A percentile compares a stretch with the other conserved stretches of the same genome.
Evolutionary conservation across 352 stramenopile genomes (phyloP).

Genomic region (Pythium plurisporium): DNA sequence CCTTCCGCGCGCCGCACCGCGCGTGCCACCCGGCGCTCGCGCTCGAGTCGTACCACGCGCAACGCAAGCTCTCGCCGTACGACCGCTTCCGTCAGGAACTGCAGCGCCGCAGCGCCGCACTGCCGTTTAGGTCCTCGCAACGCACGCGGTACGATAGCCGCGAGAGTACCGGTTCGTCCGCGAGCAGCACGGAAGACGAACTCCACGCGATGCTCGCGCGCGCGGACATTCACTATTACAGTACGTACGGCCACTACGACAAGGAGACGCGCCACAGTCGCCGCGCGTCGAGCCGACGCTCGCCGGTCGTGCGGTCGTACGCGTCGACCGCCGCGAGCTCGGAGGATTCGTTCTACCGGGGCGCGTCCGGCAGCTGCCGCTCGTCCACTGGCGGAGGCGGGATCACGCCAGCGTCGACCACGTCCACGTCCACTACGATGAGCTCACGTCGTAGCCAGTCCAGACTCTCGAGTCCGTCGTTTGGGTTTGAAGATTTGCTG

Average conservation of each 20-base stretch:
- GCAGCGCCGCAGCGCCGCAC: conserved; percentile 10
- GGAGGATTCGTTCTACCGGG: conserved; percentile 14
- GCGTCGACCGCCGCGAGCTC: conserved; percentile 13
- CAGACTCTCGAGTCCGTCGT: conserved; percentile 11
- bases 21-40: conserved; percentile 1
- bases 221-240: background rate
- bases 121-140: background rate
- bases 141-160: conserved; percentile 21
- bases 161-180: conserved; percentile 20
- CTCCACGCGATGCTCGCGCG: background rate
- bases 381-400: background rate
- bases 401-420: conserved; percentile 5
- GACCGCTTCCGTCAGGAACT: conserved; percentile 15
- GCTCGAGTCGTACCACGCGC: conserved; percentile 10
- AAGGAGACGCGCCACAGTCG: background rate
- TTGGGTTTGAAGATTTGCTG: conserved; percentile 15
- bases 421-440: too few species aligned
- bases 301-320: background rate
- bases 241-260: background rate
- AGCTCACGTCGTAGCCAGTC: conserved; percentile 1
- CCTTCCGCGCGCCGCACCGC: conserved; percentile 4
- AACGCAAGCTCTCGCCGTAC: conserved; percentile 12
- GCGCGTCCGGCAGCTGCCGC: background rate
- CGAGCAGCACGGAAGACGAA: conserved; percentile 20
- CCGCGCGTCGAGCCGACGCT: conserved; percentile 1